Evolutionary conservation across 2,329 filamentous ascomycete genomes (phyloP), one percentile per base, ranked within the genome.

Genomic region (Botrytis porri): DNA sequence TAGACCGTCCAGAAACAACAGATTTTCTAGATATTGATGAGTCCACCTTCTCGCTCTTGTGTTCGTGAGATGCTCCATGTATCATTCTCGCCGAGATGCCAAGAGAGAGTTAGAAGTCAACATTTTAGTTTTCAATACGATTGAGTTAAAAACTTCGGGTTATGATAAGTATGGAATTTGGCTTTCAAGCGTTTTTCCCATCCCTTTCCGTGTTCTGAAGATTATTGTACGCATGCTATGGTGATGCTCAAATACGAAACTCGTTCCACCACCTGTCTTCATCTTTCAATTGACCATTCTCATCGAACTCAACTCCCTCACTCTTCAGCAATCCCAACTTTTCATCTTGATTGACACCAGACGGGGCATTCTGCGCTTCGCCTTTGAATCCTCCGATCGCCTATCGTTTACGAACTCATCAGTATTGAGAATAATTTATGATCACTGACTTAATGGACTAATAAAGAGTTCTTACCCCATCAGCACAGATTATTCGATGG

Each of bases 401-500:
- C 78, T 79, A 18, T 69, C 6, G 22, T 18, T 7, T 32, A 59
- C 4, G 32, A 75, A 16, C 54, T 51, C n/a, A 54, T 64, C 54
- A 43, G 29, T 8, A 16, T 37, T 32, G 18, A 14, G 18, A 39
- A 57, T 2, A 66, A 29, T 4, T 3, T 25, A n/a, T 51, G 12
- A 41, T 39, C 35, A 20, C n/a, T 37, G 6, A 5, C 29, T 63
- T 25, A 25, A 35, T 14, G 18, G 41, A 72, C 69, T 43, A 3
- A 8, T 10, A 8, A 32, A 22, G 18, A 22, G 8, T 2, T 78
- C 83, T 76, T 78, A 86, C 85, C 6, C 88, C 86, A 75, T 86
- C 85, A 43, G 84, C 85, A 16, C 86, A 86, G 70, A 91, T 85
- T 9, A 90, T 86, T 5, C 89, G 83, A 80, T 90, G 78, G 86